Conservation (phyloP, 495 filamentous ascomycete species). For the Aspergillus conjunctus region DNA sequence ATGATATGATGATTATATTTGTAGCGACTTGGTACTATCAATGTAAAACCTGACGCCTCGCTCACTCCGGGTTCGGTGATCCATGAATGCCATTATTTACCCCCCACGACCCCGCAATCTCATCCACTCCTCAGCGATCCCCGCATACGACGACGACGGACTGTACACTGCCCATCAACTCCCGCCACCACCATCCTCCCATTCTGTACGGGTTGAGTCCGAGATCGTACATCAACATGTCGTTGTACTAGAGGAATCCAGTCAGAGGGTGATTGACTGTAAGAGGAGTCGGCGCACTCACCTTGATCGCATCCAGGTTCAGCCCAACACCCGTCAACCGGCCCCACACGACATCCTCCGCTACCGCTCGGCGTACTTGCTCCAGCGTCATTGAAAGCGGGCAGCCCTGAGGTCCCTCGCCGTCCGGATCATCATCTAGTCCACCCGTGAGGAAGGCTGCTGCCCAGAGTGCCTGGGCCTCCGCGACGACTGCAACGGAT, state of each 20-base stretch:
- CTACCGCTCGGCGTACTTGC: slow-evolving; percentile 17
- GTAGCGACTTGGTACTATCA: too few species aligned
- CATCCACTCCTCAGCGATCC: slow-evolving; percentile 37
- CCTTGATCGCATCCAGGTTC: slow-evolving; percentile 35
- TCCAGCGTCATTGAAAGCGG: background rate
- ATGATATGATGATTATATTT: too few species aligned
- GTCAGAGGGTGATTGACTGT: background rate
- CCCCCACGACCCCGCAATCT: slow-evolving; percentile 1
- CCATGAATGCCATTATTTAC: background rate
- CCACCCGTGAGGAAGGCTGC: slow-evolving; percentile 53
- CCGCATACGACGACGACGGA: slow-evolving; percentile 32
- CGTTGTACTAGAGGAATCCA: slow-evolving; percentile 30
- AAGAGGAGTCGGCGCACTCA: slow-evolving; percentile 10
- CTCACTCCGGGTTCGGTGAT: too few species aligned
- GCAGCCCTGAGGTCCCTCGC: background rate
- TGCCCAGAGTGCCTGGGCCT: slow-evolving; percentile 70
- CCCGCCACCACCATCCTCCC: slow-evolving; percentile 28
- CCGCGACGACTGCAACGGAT: slow-evolving; percentile 56
- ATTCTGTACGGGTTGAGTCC: slow-evolving; percentile 35
- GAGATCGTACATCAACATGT: slow-evolving; percentile 34
- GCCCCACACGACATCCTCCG: slow-evolving; percentile 35
- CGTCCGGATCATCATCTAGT: slow-evolving; percentile 16
- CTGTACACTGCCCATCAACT: slow-evolving; percentile 33
- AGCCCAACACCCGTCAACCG: slow-evolving; percentile 31
- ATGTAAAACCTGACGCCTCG: too few species aligned